Conservation (phyloP, 495 filamentous ascomycete species). For the Penicillium mononematosum region DNA sequence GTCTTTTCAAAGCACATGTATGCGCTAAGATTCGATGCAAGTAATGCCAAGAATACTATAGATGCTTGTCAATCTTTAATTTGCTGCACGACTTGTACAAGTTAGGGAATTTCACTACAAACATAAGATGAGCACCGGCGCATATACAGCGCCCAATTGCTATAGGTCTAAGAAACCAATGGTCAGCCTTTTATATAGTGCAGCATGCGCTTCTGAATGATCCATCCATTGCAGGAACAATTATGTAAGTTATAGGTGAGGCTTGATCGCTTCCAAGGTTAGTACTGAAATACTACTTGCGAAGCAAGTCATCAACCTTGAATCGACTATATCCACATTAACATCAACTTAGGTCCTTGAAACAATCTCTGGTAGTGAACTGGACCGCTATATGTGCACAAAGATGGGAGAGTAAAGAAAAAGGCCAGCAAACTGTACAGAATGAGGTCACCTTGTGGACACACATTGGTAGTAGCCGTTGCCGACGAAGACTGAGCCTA, state of each 20-base stretch:
- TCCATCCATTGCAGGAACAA: background rate
- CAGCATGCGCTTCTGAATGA: background rate
- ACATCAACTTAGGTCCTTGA: background rate
- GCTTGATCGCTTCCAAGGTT: background rate
- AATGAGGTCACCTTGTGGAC: background rate
- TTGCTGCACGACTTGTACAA: background rate
- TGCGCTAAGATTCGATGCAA: no score
- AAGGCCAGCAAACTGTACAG: background rate
- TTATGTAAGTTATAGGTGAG: background rate
- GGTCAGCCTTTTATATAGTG: background rate
- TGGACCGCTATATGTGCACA: background rate
- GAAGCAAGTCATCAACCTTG: background rate
- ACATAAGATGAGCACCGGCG: background rate
- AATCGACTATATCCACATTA: background rate
- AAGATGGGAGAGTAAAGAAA: background rate
- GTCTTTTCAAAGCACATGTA: no score
- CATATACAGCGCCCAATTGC: background rate
- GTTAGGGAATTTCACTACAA: background rate
- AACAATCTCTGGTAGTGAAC: background rate
- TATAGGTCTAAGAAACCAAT: background rate
- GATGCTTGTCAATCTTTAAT: background rate
- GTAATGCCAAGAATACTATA: background rate
- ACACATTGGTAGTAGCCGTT: background rate
- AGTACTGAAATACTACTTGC: no score
- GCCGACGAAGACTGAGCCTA: background rate